Evolutionary conservation across 352 stramenopile genomes (phyloP), one percentile per base, ranked within the genome.

Genomic region (Globisporangium middletonii): DNA sequence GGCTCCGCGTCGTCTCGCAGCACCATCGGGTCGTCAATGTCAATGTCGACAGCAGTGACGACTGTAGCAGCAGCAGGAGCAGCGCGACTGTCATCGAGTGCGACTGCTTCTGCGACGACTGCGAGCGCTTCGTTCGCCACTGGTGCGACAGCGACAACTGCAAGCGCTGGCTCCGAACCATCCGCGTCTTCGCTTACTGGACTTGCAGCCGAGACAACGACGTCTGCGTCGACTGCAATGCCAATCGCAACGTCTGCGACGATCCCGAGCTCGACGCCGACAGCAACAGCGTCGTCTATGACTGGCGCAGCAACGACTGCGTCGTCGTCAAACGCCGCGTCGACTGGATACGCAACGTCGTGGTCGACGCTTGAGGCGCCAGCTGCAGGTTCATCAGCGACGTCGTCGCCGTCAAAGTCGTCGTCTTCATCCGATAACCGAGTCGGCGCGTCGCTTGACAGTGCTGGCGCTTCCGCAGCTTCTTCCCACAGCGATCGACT

Each of bases 241-340:
- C 69, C 70, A 52, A 77, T 53, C 35, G 68, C 70, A 11, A 72
- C 62, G 58, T 77, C 63, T 28, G 65, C 68, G 50, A 83, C 61
- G 56, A 72, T 61, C 1, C 68, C 73, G 13, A 74, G 57, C 50
- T 79, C 68, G 13, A 79, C 68, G 26, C 67, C 63, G 28, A 58
- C n/a, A 19, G 64, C 62, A 6, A 65, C 33, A 42, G 56, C 56
- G 43, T 67, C 61, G 35, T 42, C 42, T n/a, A 30, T 12, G 18
- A 60, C 60, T 18, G 53, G 33, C 19, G 68, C 53, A 43, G 18
- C 49, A 63, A 55, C 47, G 15, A 26, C 37, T n/a, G 47, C 38
- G 35, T 45, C 26, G 8, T 43, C 33, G 13, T 38, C 50, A 26
- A 44, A 38, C 35, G 28, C 50, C 11, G 28, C 37, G 37, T 37